A percentile compares a stretch with the other conserved stretches of the same genome.
phyloP scores from a whole-genome alignment of 2,329 filamentous ascomycete species.

The Aureobasidium sp. region DNA sequence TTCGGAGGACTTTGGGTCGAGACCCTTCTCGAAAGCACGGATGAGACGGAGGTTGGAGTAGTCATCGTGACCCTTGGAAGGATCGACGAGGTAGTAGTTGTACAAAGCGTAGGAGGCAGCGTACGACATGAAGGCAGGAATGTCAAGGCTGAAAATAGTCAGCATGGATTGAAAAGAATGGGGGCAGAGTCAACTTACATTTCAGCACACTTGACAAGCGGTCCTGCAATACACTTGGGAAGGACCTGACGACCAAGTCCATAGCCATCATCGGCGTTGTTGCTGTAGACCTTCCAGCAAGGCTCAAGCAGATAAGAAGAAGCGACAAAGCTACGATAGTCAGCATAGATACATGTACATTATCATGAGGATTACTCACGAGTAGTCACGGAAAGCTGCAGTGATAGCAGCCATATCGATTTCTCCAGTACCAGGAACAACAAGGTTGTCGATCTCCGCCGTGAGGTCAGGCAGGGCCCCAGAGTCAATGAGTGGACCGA shows the following conservation, averaged over 20 bases:
- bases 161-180: conserved; percentile 16
- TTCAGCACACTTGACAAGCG: conserved; percentile 75
- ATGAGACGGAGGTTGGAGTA: conserved; percentile 70
- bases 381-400: conserved; percentile 84
- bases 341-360: background rate
- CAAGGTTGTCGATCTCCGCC: conserved; percentile 45
- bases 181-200: conserved; percentile 55
- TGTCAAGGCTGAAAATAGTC: conserved; percentile 49
- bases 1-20: conserved; percentile 80
- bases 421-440: conserved; percentile 52
- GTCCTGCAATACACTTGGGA: conserved; percentile 67
- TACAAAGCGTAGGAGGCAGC: conserved; percentile 57
- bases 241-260: conserved; percentile 68
- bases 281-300: conserved; percentile 64
- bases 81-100: conserved; percentile 56
- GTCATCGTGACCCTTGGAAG: conserved; percentile 42
- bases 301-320: conserved; percentile 88
- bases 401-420: conserved; percentile 73
- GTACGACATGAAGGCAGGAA: conserved; percentile 72
- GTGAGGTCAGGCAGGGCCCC: conserved; percentile 69
- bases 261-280: conserved; percentile 59
- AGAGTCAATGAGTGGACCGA: conserved; percentile 64
- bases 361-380: conserved; percentile 25
- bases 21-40: conserved; percentile 82
- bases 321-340: conserved; percentile 56